Evolutionary conservation across 345 rosid genomes (phyloP).

Genomic region (Acer campestre): DNA sequence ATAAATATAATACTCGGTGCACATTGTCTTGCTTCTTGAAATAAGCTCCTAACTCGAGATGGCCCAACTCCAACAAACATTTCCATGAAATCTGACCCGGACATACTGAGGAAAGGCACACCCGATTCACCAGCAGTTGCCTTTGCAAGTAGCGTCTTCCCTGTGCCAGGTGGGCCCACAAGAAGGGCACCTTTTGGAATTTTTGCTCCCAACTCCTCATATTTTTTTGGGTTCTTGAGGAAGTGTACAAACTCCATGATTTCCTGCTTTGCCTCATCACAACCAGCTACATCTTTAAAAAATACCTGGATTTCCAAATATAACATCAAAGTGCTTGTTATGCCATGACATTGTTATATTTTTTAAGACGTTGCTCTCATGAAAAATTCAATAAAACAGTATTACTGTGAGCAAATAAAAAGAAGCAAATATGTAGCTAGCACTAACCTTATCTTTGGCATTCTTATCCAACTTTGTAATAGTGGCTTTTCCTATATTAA

Average conservation of each 20-base stretch:
- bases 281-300: conserved; percentile 61
- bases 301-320: conserved; percentile 36
- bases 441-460: conserved; percentile 48
- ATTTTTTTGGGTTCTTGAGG: conserved; percentile 58
- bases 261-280: conserved; percentile 66
- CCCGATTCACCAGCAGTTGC: conserved; percentile 59
- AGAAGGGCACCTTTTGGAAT: conserved; percentile 63
- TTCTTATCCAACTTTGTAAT: conserved; percentile 50
- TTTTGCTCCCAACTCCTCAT: conserved; percentile 54
- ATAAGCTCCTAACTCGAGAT: conserved; percentile 56
- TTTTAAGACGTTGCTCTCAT: not conserved
- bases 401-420: not conserved
- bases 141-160: conserved; percentile 62
- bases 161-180: conserved; percentile 60
- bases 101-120: conserved; percentile 53
- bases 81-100: conserved; percentile 62
- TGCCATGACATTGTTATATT: not conserved
- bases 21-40: conserved; percentile 55
- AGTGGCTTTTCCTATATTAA: conserved; percentile 51
- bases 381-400: not conserved
- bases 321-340: conserved; percentile 13
- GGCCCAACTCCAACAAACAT: conserved; percentile 63
- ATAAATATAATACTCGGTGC: conserved; percentile 57
- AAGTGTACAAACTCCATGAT: conserved; percentile 63
- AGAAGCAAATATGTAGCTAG: not conserved